These are phyloP conservation scores for Didymella glomerata DNA, from an alignment of 2,329 filamentous ascomycete species.

Conservation along the genomic window DNA sequence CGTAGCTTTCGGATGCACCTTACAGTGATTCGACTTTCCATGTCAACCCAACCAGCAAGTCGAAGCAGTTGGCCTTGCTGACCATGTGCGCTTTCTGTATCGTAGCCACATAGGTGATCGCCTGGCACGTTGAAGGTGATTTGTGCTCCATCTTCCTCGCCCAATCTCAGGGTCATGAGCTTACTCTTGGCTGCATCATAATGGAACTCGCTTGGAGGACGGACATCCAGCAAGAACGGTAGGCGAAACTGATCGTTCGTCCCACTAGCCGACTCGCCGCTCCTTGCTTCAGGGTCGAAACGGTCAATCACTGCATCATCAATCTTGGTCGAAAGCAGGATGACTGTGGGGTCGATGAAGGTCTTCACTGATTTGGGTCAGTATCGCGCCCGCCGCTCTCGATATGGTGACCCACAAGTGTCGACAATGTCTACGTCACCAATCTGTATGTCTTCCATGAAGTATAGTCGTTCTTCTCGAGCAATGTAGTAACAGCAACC, in stretches of 20 bases:
- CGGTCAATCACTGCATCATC: constrained; percentile 59
- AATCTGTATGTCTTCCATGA: constrained; percentile 78
- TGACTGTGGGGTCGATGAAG: constrained; percentile 68
- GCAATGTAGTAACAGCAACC: constrained; percentile 87
- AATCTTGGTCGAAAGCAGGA: constrained; percentile 65
- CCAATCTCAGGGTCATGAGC: constrained; percentile 67
- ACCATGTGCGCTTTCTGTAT: constrained; percentile 60
- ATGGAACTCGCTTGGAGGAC: constrained; percentile 76
- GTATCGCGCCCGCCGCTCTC: neutral
- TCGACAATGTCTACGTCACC: constrained; percentile 71
- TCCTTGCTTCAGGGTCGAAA: constrained; percentile 56
- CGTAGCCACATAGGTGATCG: constrained; percentile 54
- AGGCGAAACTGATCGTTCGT: constrained; percentile 60
- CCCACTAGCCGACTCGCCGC: constrained; percentile 40
- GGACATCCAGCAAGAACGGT: constrained; percentile 70
- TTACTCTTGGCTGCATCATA: constrained; percentile 72
- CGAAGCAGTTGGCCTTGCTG: constrained; percentile 71
- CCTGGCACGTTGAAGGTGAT: constrained; percentile 70
- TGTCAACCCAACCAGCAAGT: constrained; percentile 74
- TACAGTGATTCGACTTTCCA: constrained; percentile 76
- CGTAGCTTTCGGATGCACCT: neutral
- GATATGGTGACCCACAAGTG: constrained; percentile 42
- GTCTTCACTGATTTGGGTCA: constrained; percentile 60
- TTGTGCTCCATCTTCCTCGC: constrained; percentile 56
- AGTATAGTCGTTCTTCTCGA: constrained; percentile 71